Conservation (phyloP, 352 stramenopile species). For the Phytophthora pinifolia region DNA sequence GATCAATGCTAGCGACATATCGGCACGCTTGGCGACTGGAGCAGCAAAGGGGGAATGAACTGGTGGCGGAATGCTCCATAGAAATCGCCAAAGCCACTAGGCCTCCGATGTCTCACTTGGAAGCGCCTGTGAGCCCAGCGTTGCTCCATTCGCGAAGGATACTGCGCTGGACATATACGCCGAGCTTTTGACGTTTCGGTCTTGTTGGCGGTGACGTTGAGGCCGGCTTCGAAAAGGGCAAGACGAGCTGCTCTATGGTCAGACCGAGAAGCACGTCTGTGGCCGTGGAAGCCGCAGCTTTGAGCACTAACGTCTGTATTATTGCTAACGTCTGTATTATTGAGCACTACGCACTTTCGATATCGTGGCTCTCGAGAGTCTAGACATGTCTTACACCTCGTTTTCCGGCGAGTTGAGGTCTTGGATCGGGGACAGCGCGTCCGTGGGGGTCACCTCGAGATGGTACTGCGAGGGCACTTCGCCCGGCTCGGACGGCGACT, state of each 20-base stretch:
- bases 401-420: conserved; percentile 16
- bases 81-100: conserved; percentile 12
- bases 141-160: conserved; percentile 15
- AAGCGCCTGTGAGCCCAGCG: conserved; percentile 4
- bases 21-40: conserved; percentile 7
- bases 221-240: no score
- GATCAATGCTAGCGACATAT: conserved; percentile 11
- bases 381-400: conserved; percentile 26
- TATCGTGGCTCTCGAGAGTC: conserved; percentile 7
- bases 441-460: conserved; percentile 33
- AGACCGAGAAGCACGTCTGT: no score
- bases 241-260: background rate
- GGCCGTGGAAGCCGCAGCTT: no score
- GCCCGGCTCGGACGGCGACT: conserved; percentile 4
- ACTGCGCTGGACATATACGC: conserved; percentile 3
- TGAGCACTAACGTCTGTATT: background rate
- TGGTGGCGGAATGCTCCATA: conserved; percentile 3
- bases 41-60: conserved; percentile 24
- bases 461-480: conserved; percentile 32
- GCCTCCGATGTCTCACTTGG: no score
- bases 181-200: conserved; percentile 10
- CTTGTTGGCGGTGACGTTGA: background rate
- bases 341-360: background rate
- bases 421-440: conserved; percentile 37
- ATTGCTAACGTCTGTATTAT: conserved; percentile 2